Base-by-base conservation (phyloP, 2,329 filamentous ascomycete species). In the Mariannaea elegans region DNA sequence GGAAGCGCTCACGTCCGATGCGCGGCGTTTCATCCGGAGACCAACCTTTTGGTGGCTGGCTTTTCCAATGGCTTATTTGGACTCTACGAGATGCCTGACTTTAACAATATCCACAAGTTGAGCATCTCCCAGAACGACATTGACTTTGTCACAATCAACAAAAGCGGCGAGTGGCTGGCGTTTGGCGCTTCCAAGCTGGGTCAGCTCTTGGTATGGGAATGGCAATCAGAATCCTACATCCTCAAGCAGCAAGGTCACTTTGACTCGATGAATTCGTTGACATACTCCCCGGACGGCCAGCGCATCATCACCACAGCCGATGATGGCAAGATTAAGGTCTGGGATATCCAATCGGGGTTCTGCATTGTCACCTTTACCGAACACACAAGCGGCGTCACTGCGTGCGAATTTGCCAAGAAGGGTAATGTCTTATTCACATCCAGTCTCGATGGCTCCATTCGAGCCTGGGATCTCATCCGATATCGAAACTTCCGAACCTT, bases 141-240 rank as follows among this genome's bases (percentile, higher is more conserved):
- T 63, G 94, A 98, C 73, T 93, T 91, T 70, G 92, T 98, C 56
- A 92, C 93, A 0, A 93, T 97, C 72, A 99, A 98, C 79, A 91
- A 92, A 75, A 92, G 90, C 29, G 95, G 95, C 51, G 94, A 98
- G 79, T 99, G 95, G 95, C 81, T 99, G 19, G 96, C 96, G 0
- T 97, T 99, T 75, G 95, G 94, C 13, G 95, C 96, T 1, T 97
- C 95, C 2, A 96, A 96, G 71, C 84, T 97, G 5, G 96, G 96
- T 1, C 95, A 99, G 74, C 82, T 99, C n/a, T 81, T 99, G 4
- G 95, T 99, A 4, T 99, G 95, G 95, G 95, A 99, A 76, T 99
- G 96, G 94, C 94, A 98, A 74, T 99, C 95, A 0, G 96, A 99
- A 77, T 98, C 94, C 6, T 99, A 99, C 76, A 96, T 99, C 59